Evolutionary conservation across 352 stramenopile genomes (phyloP), one percentile per base, ranked within the genome.

Genomic region (Blastocystis hominis): DNA sequence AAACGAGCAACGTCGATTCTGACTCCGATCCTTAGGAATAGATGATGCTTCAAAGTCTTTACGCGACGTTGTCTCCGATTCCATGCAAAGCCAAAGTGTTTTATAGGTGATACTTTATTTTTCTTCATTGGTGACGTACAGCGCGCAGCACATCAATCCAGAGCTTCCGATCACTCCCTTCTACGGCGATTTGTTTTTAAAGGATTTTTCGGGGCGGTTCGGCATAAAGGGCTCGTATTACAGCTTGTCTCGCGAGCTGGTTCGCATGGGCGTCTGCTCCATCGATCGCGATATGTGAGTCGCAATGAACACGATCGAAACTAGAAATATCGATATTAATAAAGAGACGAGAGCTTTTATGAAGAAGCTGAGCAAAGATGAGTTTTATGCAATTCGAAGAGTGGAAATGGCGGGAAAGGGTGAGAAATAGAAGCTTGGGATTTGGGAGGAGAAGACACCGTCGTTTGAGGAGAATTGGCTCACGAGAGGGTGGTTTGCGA

Each of bases 271-370:
- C 20, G 50, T 54, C 56, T 84, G 72, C 38, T 84, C 72, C 10
- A 64, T 84, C 36, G 47, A 84, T 34, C 17, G 72, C 3, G 72
- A 84, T 46, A 53, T 84, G 30, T 77, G 5, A 34, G 66, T 77
- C 6, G 2, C 17, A 15, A 24, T 3, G 50, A 13, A 0, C 13
- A 40, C 13, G 30, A 10, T 77, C 6, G 55, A 3, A 40, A 6
- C 13, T 1, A 77, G 66, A 15, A 84, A 84, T 47, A 64, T 84
- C 50, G 72, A 84, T 34, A n/a, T 84, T 0, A 84, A 84, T 30
- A 53, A 40, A 24, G 24, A 84, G 38, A 84, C 72, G 10, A 64
- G 30, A 30, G 68, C 66, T 15, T 84, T 66, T 30, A 84, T 84
- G 72, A 64, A 66, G 46, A 6, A 66, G n/a, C 36, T 84, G 47